phyloP scores from a whole-genome alignment of 1,284 basidiomycete genomes.

The Porogramme epimiltina region DNA sequence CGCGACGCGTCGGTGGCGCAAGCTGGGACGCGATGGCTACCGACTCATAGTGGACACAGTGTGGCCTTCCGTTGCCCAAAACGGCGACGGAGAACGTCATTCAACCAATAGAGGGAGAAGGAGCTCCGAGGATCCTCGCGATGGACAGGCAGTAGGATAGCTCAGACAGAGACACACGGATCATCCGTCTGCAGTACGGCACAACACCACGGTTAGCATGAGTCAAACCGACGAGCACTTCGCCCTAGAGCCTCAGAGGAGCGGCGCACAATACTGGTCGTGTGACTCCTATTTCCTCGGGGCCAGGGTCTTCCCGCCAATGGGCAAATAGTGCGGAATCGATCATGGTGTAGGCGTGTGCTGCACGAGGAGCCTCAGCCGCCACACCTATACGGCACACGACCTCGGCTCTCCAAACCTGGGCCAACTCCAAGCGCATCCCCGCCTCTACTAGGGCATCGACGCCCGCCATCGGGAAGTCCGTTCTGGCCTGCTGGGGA shows the following conservation, averaged over 20 bases:
- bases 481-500: constrained; percentile 1
- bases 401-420: constrained; percentile 2
- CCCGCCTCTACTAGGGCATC: neutral
- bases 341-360: constrained; percentile 10
- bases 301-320: constrained; percentile 10
- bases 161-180: constrained; percentile 1
- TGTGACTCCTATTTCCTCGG: constrained; percentile 16
- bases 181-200: neutral
- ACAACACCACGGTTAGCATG: neutral
- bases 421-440: neutral
- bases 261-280: constrained; percentile 11
- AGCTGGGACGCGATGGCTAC: too few species aligned
- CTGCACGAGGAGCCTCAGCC: constrained; percentile 15
- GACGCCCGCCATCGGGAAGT: constrained; percentile 10
- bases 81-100: neutral
- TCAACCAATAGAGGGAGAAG: too few species aligned
- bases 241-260: neutral
- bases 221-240: constrained; percentile 4
- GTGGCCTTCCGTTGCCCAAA: neutral
- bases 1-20: constrained; percentile 6
- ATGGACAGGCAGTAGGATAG: neutral
- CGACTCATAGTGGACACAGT: too few species aligned
- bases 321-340: constrained; percentile 2
- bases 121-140: neutral
- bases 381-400: constrained; percentile 15